Conservation (phyloP, 768 basidiomycete genomes). For the Suillus weaverae region DNA sequence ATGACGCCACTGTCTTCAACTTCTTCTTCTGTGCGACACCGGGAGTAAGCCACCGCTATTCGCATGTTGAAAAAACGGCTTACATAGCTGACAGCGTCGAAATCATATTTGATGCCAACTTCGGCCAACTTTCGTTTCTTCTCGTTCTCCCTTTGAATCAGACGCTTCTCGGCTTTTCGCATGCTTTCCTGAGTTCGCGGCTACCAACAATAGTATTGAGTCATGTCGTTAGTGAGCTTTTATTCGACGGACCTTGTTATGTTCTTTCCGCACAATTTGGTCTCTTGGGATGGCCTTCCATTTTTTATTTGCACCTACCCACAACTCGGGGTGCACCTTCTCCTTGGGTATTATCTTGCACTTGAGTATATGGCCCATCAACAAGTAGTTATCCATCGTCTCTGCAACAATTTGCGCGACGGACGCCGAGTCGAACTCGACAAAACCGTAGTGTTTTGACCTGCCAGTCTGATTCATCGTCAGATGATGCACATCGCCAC, state of each 20-base stretch:
- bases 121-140: slow-evolving; percentile 79
- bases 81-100: slow-evolving; percentile 81
- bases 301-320: slow-evolving; percentile 96
- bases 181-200: slow-evolving; percentile 73
- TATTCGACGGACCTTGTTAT: slow-evolving; percentile 74
- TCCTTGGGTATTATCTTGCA: slow-evolving; percentile 91
- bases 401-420: slow-evolving; percentile 96
- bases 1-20: slow-evolving; percentile 25
- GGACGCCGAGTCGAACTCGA: slow-evolving; percentile 87
- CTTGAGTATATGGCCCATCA: slow-evolving; percentile 89
- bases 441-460: slow-evolving; percentile 96
- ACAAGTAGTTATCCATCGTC: slow-evolving; percentile 98
- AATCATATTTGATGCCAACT: slow-evolving; percentile 85
- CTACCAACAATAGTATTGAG: slow-evolving; percentile 35
- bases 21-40: slow-evolving; percentile 36
- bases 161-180: slow-evolving; percentile 58
- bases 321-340: slow-evolving; percentile 88
- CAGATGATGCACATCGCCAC: background rate
- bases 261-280: slow-evolving; percentile 66
- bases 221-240: background rate
- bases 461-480: slow-evolving; percentile 71
- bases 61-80: slow-evolving; percentile 32
- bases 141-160: slow-evolving; percentile 56
- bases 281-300: slow-evolving; percentile 78
- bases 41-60: background rate